Conservation (phyloP, 2,329 filamentous ascomycete genomes). For the Fusarium aywerte region DNA sequence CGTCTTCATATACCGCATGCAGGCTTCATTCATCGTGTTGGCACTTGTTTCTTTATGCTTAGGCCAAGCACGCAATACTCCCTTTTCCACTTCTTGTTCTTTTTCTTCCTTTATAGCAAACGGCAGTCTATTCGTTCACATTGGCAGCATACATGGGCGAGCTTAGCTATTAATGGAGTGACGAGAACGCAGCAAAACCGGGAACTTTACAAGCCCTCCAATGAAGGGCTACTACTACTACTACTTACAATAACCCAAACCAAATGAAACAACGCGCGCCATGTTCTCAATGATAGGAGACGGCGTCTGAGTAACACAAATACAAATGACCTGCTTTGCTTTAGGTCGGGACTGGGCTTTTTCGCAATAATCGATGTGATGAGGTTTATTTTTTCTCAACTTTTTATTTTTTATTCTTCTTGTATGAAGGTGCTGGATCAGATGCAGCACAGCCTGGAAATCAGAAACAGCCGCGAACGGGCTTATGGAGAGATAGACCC, state of each 20-base stretch:
- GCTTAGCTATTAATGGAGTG: constrained; percentile 13
- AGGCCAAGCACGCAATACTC: constrained; percentile 2
- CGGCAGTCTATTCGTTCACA: constrained; percentile 15
- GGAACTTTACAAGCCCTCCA: neutral
- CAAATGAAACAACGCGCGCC: constrained; percentile 2
- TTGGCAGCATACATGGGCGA: constrained; percentile 17
- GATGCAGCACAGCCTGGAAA: constrained; percentile 27
- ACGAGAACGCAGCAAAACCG: neutral
- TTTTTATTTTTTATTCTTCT: constrained; percentile 27
- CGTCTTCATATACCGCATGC: constrained; percentile 5
- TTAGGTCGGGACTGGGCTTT: constrained; percentile 10
- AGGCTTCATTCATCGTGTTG: constrained; percentile 3
- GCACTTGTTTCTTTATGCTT: constrained; percentile 6
- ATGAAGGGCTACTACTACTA: neutral
- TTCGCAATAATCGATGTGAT: constrained; percentile 31
- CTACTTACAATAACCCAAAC: constrained; percentile 12
- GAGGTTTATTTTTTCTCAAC: constrained; percentile 12
- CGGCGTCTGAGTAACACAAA: constrained; percentile 28
- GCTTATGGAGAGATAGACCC: constrained; percentile 9
- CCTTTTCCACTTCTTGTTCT: constrained; percentile 12
- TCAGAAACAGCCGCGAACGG: constrained; percentile 15
- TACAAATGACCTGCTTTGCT: constrained; percentile 15
- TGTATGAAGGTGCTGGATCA: constrained; percentile 39
- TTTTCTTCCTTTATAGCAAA: constrained; percentile 24
- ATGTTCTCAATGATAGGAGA: constrained; percentile 18